phyloP scores from a whole-genome alignment of 768 basidiomycete species.

The Lactarius evosmus region DNA sequence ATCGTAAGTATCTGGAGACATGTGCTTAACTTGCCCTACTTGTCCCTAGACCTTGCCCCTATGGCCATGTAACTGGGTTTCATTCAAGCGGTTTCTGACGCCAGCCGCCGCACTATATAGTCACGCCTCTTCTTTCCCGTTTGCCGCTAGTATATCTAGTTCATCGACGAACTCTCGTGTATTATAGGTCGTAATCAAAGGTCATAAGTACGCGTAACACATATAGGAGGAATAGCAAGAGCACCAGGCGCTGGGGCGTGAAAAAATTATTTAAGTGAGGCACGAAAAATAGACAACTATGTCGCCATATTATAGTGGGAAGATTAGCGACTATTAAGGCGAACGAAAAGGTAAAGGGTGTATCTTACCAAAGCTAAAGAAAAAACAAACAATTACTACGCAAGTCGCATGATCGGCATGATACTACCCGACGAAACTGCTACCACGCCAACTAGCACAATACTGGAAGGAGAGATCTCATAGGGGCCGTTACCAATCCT shows the following conservation, averaged over 20 bases:
- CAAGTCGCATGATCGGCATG: constrained; percentile 22
- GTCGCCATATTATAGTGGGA: not conserved
- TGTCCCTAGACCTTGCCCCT: no score
- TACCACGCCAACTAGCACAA: constrained; percentile 22
- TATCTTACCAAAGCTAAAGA: not conserved
- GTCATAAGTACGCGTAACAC: not conserved
- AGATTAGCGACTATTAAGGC: not conserved
- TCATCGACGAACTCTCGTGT: no score
- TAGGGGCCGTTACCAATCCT: constrained; percentile 13
- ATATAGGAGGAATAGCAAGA: not conserved
- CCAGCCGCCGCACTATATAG: no score
- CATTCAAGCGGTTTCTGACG: no score
- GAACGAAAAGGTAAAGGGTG: not conserved
- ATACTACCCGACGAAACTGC: constrained; percentile 21
- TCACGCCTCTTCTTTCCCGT: no score
- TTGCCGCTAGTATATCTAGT: no score
- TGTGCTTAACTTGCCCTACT: no score
- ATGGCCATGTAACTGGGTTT: no score
- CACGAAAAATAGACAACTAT: not conserved
- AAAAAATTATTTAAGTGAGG: not conserved
- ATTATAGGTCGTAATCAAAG: not conserved
- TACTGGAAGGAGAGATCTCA: constrained; percentile 10
- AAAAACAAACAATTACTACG: not conserved
- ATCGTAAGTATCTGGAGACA: no score
- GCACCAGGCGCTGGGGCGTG: not conserved